These are phyloP conservation scores for Puccinia sorghi DNA, from an alignment of 1,284 basidiomycete species.

Conservation along the genomic window DNA sequence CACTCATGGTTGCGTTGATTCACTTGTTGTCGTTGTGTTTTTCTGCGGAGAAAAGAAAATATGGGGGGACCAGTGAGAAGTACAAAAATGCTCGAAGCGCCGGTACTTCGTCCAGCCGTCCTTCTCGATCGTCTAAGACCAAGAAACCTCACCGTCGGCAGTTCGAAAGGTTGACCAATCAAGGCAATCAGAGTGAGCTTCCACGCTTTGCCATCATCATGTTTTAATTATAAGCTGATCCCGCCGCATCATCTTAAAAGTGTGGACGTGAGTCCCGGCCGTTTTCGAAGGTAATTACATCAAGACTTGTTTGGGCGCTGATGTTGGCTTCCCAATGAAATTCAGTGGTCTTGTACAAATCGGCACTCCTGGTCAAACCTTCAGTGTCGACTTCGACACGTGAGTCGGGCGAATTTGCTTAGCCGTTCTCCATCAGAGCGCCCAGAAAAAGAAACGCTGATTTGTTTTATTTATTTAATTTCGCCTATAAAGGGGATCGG, in stretches of 20 bases:
- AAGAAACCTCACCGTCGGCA: slow-evolving; percentile 6
- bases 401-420: background rate
- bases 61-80: slow-evolving; percentile 8
- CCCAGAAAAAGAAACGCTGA: background rate
- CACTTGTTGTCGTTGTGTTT: background rate
- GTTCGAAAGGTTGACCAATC: slow-evolving; percentile 38
- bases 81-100: background rate
- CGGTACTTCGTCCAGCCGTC: background rate
- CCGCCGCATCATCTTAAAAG: background rate
- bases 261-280: slow-evolving; percentile 46
- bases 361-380: slow-evolving; percentile 36
- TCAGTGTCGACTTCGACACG: slow-evolving; percentile 46
- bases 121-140: background rate
- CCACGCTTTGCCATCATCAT: background rate
- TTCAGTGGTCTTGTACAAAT: slow-evolving; percentile 38
- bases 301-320: no score
- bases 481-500: slow-evolving; percentile 36
- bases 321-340: background rate
- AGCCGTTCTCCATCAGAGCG: background rate
- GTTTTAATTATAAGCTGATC: background rate
- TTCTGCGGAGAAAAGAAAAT: slow-evolving; percentile 18
- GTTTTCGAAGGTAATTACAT: background rate
- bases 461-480: background rate
- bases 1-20: background rate
- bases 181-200: slow-evolving; percentile 39